Conservation (phyloP, 306 rosid species). For the Trifolium pratense region DNA sequence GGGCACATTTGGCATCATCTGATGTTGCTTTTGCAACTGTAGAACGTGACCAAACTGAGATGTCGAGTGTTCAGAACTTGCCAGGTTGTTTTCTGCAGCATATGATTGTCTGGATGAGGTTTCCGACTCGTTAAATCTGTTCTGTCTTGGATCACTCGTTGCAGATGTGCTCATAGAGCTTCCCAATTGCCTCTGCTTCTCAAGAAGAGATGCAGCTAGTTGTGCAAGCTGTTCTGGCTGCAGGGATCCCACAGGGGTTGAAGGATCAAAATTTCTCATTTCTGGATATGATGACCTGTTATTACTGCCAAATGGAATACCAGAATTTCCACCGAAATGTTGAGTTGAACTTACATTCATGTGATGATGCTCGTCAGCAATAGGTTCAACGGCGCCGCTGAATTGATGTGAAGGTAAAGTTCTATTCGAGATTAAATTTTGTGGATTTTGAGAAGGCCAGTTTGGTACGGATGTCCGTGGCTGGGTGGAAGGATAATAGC, state of each 20-base stretch:
- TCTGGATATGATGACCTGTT: conserved; percentile 48
- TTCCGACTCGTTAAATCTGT: conserved; percentile 50
- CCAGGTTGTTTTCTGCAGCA: conserved; percentile 50
- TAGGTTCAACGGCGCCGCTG: conserved; percentile 51
- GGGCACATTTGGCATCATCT: conserved; percentile 47
- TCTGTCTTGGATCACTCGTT: conserved; percentile 56
- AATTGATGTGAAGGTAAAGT: conserved; percentile 49
- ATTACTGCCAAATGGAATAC: conserved; percentile 48
- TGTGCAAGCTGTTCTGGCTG: conserved; percentile 85
- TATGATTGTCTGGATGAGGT: conserved; percentile 50
- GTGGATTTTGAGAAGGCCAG: conserved; percentile 61
- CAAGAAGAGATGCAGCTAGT: conserved; percentile 78
- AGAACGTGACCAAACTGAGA: conserved; percentile 62
- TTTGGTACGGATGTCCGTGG: conserved; percentile 52
- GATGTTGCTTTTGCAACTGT: conserved; percentile 65
- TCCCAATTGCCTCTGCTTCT: conserved; percentile 70
- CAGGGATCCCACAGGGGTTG: conserved; percentile 54
- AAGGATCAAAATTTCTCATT: conserved; percentile 52
- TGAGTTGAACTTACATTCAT: conserved; percentile 51
- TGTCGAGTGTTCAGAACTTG: conserved; percentile 53
- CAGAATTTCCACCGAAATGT: conserved; percentile 54
- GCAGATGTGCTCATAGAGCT: conserved; percentile 45
- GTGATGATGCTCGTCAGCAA: conserved; percentile 50
- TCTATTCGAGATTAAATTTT: conserved; percentile 53
- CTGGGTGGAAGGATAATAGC: conserved; percentile 57